phyloP scores from a whole-genome alignment of 495 filamentous ascomycete genomes.

The Hypoxylon perforatum region DNA sequence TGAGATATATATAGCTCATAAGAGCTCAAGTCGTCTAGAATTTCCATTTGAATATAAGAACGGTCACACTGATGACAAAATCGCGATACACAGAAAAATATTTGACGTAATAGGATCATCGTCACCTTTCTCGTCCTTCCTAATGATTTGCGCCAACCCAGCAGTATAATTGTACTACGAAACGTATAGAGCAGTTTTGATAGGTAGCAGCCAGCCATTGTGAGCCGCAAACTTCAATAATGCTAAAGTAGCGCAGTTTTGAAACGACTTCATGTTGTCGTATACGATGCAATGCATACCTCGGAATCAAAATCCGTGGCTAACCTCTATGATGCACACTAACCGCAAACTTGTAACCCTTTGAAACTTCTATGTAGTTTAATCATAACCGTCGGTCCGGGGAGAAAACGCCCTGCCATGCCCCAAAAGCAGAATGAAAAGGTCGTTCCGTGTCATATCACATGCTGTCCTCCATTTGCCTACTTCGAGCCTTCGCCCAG shows the following conservation, averaged over 20 bases:
- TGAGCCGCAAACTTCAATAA: slow-evolving; percentile 7
- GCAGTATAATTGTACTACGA: slow-evolving; percentile 1
- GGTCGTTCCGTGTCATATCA: slow-evolving; percentile 44
- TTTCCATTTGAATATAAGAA: slow-evolving; percentile 3
- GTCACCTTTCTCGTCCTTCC: neutral
- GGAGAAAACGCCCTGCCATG: slow-evolving; percentile 22
- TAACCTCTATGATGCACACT: slow-evolving; percentile 1
- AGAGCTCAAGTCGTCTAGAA: slow-evolving; percentile 10
- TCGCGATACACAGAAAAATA: neutral
- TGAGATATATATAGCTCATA: slow-evolving; percentile 1
- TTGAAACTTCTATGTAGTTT: slow-evolving; percentile 10
- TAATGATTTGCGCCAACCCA: slow-evolving; percentile 1
- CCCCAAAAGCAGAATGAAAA: neutral
- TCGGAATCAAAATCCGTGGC: neutral
- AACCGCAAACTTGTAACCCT: slow-evolving; percentile 3
- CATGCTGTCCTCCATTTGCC: slow-evolving; percentile 81
- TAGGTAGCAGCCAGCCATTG: neutral
- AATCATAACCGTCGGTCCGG: slow-evolving; percentile 4
- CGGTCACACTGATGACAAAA: neutral
- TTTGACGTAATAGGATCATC: slow-evolving; percentile 1
- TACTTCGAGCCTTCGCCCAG: slow-evolving; percentile 73
- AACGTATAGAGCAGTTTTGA: neutral
- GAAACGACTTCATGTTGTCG: slow-evolving; percentile 7
- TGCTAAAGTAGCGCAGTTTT: neutral
- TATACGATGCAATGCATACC: slow-evolving; percentile 5